Evolutionary conservation across 768 basidiomycete genomes (phyloP), one percentile per base, ranked within the genome.

Genomic region (Obba rivulosa): DNA sequence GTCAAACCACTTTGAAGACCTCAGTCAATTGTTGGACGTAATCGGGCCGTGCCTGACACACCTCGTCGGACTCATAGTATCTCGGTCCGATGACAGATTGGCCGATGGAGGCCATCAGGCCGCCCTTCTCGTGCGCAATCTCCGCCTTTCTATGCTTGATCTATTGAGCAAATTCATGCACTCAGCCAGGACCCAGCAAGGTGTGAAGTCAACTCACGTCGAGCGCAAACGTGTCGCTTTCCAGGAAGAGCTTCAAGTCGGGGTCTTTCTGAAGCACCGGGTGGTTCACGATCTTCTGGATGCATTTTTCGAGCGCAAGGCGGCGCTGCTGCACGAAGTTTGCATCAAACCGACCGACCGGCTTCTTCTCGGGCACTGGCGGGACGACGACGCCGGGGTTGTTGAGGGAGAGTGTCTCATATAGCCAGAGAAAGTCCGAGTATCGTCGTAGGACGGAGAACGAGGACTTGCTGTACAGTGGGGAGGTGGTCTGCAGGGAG

Each of bases 311-410:
- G 14, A 99, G 74, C 0, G 83, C 92, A 18, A 78, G 61, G 20
- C 95, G 76, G 2, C 96, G 79, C 54, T 92, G 89, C 51, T 87
- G 83, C 34, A 99, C 83, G 57, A 99, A 98, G 23, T 85, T 79
- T 43, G 92, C 84, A 57, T 92, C 89, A 66, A 99, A 99, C 16
- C 96, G 81, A 5, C 91, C 92, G 57, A 96, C 90, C 0, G 91
- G 72, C 52, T 87, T 91, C 74, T 99, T 99, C 65, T 95, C 96
- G 0, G 96, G 96, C 4, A 87, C 89, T 0, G 95, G 95, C 8
- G 96, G 96, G 0, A 99, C 92, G 34, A 98, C 87, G 2, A 98
- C 93, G 8, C 96, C 96, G 3, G 95, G 94, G 61, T 98, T 98
- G 66, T 97, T 97, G 56, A 69, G 63, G 0, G 83, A 85, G 2